Percentiles rank a stretch among this genome's conserved stretches.
These are phyloP conservation scores for Fusarium piperis DNA, from an alignment of 2,329 filamentous ascomycete genomes.

Conservation along the genomic window DNA sequence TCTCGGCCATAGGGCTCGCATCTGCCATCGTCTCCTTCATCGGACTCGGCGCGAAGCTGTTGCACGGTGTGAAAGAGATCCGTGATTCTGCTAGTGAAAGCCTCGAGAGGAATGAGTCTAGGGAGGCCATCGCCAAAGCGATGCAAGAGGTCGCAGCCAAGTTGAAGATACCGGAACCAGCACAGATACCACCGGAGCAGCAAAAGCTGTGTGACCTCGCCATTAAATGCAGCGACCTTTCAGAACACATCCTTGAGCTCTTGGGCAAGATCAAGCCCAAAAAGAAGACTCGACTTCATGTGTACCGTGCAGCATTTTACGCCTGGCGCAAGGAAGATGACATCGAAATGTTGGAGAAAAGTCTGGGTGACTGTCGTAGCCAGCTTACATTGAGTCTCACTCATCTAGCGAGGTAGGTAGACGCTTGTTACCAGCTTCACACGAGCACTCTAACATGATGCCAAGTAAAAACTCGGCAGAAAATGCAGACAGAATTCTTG, in stretches of 20 bases:
- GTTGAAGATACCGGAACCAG: not conserved
- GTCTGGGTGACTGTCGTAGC: not conserved
- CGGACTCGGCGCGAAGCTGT: not conserved
- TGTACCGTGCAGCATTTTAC: not conserved
- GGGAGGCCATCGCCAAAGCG: not conserved
- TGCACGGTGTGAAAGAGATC: not conserved
- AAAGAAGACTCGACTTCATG: no score
- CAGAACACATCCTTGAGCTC: not conserved
- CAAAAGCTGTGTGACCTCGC: not conserved
- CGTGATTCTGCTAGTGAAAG: not conserved
- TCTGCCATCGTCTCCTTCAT: not conserved
- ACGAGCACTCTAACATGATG: not conserved
- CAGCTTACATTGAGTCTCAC: not conserved
- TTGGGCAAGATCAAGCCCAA: not conserved
- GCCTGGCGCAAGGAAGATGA: not conserved
- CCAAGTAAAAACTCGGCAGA: not conserved
- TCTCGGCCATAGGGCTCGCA: not conserved
- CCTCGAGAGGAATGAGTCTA: not conserved
- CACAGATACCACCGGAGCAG: not conserved
- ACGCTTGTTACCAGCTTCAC: rapidly evolving
- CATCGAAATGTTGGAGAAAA: not conserved
- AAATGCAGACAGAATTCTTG: not conserved
- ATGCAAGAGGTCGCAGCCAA: not conserved
- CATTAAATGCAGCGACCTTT: not conserved
- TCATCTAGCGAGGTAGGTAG: not conserved